Conservation (phyloP, 2,329 filamentous ascomycete species). For the Xylaria sp. region DNA sequence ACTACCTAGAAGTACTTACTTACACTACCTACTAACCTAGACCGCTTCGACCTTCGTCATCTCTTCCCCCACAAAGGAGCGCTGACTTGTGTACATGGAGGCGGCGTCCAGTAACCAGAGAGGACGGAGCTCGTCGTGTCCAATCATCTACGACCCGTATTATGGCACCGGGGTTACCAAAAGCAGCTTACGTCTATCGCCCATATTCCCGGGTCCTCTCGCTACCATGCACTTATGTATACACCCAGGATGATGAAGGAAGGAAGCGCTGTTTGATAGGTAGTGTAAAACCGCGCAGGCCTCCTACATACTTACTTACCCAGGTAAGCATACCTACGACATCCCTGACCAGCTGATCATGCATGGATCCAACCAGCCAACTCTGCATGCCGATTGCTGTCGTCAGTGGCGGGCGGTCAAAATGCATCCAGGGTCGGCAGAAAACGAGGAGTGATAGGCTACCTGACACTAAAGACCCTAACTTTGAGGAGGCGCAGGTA, state of each 20-base stretch:
- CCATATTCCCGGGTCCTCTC: slow-evolving; percentile 7
- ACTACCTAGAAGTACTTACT: not conserved
- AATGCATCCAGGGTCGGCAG: no score
- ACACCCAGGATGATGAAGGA: no score
- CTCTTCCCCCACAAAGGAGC: not conserved
- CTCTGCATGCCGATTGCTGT: no score
- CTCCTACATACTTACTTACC: slow-evolving; percentile 14
- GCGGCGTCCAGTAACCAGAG: slow-evolving; percentile 3
- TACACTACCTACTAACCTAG: no score
- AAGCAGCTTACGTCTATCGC: not conserved
- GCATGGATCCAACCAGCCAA: not conserved
- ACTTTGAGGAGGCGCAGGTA: no score
- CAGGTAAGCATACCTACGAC: not conserved
- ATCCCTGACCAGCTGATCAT: slow-evolving; percentile 12
- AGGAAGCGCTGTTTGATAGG: not conserved
- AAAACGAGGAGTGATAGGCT: no score
- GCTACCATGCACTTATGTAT: not conserved
- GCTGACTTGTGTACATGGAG: not conserved
- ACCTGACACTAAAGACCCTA: no score
- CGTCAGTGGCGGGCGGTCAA: no score
- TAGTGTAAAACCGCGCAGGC: slow-evolving; percentile 6
- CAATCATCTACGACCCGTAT: slow-evolving; percentile 8
- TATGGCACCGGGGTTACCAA: not conserved
- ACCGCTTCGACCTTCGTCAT: not conserved
- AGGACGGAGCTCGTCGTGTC: slow-evolving; percentile 10